Conservation (phyloP, 202 grass and related monocot species). For the Miscanthus sacchariflorus region DNA sequence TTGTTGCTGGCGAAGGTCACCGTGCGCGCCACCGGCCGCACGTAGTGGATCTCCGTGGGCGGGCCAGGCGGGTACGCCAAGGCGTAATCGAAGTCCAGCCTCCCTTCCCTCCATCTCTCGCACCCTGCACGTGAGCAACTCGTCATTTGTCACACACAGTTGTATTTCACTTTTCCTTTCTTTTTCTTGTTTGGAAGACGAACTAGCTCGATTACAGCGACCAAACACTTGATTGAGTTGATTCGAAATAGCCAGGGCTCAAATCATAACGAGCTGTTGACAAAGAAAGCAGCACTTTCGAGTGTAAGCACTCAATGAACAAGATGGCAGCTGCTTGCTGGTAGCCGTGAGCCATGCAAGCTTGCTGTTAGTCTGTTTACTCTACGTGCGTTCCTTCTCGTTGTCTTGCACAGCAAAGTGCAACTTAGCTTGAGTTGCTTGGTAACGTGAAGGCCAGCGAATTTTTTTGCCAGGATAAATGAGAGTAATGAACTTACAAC, state of each 20-base stretch:
- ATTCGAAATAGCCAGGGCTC: too few species aligned
- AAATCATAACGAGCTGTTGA: not conserved
- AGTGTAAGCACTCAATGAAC: not conserved
- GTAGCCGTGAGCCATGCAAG: not conserved
- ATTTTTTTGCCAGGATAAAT: not conserved
- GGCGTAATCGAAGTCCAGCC: conserved; percentile 42
- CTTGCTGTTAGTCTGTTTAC: not conserved
- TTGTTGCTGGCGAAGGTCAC: conserved; percentile 65
- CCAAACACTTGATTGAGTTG: too few species aligned
- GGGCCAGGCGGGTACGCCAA: conserved; percentile 47
- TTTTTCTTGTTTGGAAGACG: not conserved
- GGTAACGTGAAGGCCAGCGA: not conserved
- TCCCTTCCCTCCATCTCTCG: conserved; percentile 48
- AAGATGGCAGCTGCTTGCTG: not conserved
- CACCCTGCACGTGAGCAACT: conserved; percentile 53
- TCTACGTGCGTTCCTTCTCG: not conserved
- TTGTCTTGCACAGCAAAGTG: not conserved
- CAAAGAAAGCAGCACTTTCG: too few species aligned
- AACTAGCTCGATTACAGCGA: not conserved
- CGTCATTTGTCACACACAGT: not conserved
- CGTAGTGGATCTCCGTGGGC: conserved; percentile 46
- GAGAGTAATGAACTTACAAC: not conserved
- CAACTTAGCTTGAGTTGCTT: not conserved
- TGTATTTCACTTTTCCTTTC: not conserved
- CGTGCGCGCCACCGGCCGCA: conserved; percentile 55